phyloP scores from a whole-genome alignment of 352 stramenopile species.

The Globisporangium sylvaticum region DNA sequence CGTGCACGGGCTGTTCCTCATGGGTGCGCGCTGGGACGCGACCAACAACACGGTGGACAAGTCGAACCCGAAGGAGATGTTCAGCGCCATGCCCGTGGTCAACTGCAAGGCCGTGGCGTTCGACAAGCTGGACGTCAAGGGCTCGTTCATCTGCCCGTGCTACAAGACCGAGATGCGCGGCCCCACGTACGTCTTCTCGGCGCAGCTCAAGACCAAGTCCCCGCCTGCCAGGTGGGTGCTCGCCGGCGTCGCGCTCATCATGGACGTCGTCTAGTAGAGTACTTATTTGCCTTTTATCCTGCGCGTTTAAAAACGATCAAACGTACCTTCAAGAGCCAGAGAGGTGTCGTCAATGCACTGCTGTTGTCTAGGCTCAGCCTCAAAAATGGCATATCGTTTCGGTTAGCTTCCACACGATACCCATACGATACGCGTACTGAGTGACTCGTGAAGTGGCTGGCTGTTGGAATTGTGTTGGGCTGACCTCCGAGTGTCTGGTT shows the following conservation, averaged over 20 bases:
- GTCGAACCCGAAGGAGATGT: slow-evolving; percentile 98
- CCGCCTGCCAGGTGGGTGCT: slow-evolving; percentile 93
- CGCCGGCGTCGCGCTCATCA: slow-evolving; percentile 94
- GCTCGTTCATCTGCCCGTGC: slow-evolving; percentile 93
- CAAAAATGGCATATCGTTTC: too few relatives aligned
- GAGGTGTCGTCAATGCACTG: too few relatives aligned
- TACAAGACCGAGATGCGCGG: slow-evolving; percentile 97
- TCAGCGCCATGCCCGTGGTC: slow-evolving; percentile 96
- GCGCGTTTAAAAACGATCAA: neutral
- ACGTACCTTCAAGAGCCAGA: too few relatives aligned
- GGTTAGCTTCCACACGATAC: too few relatives aligned
- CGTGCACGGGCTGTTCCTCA: slow-evolving; percentile 92
- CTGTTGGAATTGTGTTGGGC: too few relatives aligned
- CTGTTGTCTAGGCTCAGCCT: too few relatives aligned
- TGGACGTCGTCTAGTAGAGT: slow-evolving; percentile 92
- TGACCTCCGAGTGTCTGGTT: too few relatives aligned
- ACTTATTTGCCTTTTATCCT: neutral
- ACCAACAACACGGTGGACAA: slow-evolving; percentile 92
- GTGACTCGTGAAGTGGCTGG: too few relatives aligned
- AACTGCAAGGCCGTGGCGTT: slow-evolving; percentile 95
- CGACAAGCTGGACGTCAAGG: slow-evolving; percentile 94
- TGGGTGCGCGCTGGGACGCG: slow-evolving; percentile 95
- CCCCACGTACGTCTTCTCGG: slow-evolving; percentile 96
- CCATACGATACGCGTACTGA: too few relatives aligned
- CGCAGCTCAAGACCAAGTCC: slow-evolving; percentile 97